Evolutionary conservation across 106 monocot species (phyloP).

Genomic region (Acorus calamus): DNA sequence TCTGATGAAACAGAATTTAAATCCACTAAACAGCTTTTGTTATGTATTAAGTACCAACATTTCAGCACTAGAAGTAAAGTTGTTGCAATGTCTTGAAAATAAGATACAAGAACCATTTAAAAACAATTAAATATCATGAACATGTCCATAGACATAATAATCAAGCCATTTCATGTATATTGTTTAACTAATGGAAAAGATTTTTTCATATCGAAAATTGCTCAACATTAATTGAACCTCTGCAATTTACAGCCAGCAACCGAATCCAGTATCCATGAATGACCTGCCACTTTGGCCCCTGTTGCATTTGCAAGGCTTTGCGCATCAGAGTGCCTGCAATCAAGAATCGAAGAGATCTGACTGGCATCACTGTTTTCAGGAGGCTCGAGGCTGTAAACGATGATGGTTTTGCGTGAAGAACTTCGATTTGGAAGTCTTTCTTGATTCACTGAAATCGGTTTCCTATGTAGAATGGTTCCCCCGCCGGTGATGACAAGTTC

Average conservation of each 20-base stretch:
- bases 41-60: no score
- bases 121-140: no score
- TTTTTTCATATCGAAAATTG: no score
- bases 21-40: no score
- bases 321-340: slow-evolving; percentile 34
- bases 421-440: slow-evolving; percentile 24
- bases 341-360: not conserved
- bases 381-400: slow-evolving; percentile 60
- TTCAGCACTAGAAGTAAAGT: no score
- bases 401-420: slow-evolving; percentile 17
- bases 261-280: slow-evolving; percentile 78
- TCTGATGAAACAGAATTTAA: no score
- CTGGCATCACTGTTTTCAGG: slow-evolving; percentile 13
- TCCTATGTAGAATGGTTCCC: slow-evolving; percentile 64
- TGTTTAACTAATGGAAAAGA: no score
- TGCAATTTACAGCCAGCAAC: slow-evolving; percentile 68
- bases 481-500: slow-evolving; percentile 69
- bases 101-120: no score
- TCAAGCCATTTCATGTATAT: no score
- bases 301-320: slow-evolving; percentile 40
- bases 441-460: slow-evolving; percentile 47
- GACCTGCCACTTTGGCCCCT: slow-evolving; percentile 49
- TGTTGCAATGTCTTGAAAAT: no score
- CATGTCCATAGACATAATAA: no score
- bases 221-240: no score